Evolutionary conservation across 2,329 filamentous ascomycete genomes (phyloP).

Genomic region (Penicillium sp.): DNA sequence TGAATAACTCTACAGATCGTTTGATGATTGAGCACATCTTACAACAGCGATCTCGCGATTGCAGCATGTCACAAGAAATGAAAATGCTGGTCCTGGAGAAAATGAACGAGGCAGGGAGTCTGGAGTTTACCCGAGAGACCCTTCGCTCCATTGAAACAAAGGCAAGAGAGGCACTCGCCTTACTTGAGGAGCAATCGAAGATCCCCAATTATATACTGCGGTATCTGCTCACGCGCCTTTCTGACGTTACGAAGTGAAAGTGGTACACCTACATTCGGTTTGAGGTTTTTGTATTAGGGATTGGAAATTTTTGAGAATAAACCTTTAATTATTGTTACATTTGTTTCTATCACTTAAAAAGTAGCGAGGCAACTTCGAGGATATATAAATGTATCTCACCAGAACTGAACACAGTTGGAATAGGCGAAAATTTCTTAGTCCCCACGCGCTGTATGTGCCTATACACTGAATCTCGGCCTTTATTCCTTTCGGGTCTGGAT

Average conservation of each 20-base stretch:
- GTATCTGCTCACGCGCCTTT: not conserved
- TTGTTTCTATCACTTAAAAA: not conserved
- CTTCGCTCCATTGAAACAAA: not conserved
- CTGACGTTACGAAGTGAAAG: not conserved
- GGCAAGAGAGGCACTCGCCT: slow-evolving; percentile 6
- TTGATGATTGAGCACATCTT: slow-evolving; percentile 1
- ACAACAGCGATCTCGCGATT: not conserved
- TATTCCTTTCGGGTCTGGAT: too few species aligned
- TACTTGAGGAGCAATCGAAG: not conserved
- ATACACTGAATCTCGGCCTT: too few species aligned
- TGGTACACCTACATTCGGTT: not conserved
- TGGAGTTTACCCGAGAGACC: not conserved
- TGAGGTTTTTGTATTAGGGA: not conserved
- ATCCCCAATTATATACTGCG: not conserved
- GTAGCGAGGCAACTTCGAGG: not conserved
- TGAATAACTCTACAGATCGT: not conserved
- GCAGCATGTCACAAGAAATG: not conserved
- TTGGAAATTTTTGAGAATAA: not conserved
- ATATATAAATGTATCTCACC: too few species aligned
- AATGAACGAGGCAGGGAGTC: slow-evolving; percentile 1
- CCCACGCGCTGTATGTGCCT: too few species aligned
- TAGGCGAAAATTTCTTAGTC: too few species aligned
- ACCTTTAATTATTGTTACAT: not conserved
- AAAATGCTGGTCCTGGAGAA: slow-evolving; percentile 1
- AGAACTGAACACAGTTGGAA: too few species aligned